Base-by-base conservation (phyloP, 2,329 filamentous ascomycete genomes). In the Pyrenophora teres region DNA sequence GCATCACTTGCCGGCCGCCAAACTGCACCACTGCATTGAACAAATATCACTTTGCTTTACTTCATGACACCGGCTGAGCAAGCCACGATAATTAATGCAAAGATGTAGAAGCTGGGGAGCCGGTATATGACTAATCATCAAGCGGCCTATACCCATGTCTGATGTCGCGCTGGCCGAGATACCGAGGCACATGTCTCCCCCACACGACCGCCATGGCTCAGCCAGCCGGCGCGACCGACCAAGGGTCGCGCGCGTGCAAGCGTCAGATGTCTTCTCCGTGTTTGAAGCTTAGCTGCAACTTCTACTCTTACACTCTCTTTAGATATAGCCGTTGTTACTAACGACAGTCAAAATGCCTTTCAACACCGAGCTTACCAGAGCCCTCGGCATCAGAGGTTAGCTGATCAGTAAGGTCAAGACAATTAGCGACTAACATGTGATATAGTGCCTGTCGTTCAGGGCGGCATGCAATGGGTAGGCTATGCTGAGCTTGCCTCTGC, bases 391-490 rank as follows among this genome's bases (percentile, higher is more conserved):
- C 64, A 75, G 73, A 74, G 77, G 73, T 70, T 38, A 52, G 59
- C 25, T 35, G 27, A 39, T 9, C 15, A 31, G 45, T 32, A 32
- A 41, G 13, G 12, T 38, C 35, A 8, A 18, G 10, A 46, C 15
- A 40, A 33, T 48, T 30, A n/a, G 18, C 35, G 21, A 84, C 83
- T 65, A 70, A 82, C 56, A 82, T 33, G 13, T 7, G 15, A 47
- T 64, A 13, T 30, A 89, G 87, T 93, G 60, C 90, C 90, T 65
- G 80, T 94, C 56, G 87, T 94, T 52, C 90, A 94, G 74, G 90
- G 90, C 71, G 90, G 90, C 68, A 93, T 94, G 89, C 87, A 90
- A 83, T 88, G 89, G 82, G 85, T 92, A 58, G 90, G 90, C 52
- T 91, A 90, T 66, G 90, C 90, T 43, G 88, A 90, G 73, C 80